Percentiles rank a stretch among this genome's conserved stretches.
Evolutionary conservation across 192 early-diverging fungal species (phyloP).

Genomic region (Gonapodya sp.): DNA sequence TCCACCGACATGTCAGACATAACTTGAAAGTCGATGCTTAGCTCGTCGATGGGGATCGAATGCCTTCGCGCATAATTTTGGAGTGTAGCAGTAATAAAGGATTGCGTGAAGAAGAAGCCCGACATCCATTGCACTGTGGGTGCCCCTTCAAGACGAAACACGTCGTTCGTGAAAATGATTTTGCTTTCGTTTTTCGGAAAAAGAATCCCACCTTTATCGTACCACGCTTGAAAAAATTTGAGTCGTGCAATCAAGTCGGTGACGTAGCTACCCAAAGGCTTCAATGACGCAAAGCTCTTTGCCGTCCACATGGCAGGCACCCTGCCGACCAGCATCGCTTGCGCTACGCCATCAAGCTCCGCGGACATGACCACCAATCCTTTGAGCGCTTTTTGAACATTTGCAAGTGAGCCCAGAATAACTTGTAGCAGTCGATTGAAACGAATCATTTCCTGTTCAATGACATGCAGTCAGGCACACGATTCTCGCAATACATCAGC

Average conservation of each 20-base stretch:
- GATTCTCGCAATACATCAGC: constrained; percentile 26
- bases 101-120: constrained; percentile 61
- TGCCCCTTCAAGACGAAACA: constrained; percentile 5
- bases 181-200: too few species aligned
- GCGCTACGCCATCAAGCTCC: constrained; percentile 53
- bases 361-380: constrained; percentile 52
- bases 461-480: constrained; percentile 55
- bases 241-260: constrained; percentile 42
- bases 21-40: constrained; percentile 41
- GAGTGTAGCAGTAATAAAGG: constrained; percentile 55
- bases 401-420: constrained; percentile 40
- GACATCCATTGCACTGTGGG: constrained; percentile 54
- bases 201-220: constrained; percentile 27
- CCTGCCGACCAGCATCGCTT: constrained; percentile 40
- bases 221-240: constrained; percentile 48
- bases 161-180: background rate
- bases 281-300: constrained; percentile 54
- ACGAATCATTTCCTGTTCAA: constrained; percentile 56
- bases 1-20: constrained; percentile 33
- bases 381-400: constrained; percentile 54
- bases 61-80: constrained; percentile 53
- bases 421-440: constrained; percentile 51
- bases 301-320: constrained; percentile 49
- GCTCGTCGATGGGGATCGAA: constrained; percentile 48
- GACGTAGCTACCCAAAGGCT: constrained; percentile 47